Evolutionary conservation across 441 rosid genomes (phyloP).

Genomic region (Euphorbia celastroides): DNA sequence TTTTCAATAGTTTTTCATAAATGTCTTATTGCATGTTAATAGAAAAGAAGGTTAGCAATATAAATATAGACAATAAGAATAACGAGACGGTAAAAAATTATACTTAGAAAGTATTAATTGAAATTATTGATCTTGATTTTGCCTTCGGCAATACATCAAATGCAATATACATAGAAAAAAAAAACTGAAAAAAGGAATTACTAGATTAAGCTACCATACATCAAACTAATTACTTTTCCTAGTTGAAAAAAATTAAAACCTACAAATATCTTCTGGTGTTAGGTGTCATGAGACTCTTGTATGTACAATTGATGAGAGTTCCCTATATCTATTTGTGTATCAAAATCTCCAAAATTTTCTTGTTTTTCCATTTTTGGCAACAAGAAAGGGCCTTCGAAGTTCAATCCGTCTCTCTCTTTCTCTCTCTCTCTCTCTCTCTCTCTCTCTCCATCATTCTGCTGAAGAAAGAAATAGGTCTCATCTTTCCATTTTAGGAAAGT

Average conservation of each 20-base stretch:
- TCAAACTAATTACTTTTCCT: not conserved
- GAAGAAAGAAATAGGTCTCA: not conserved
- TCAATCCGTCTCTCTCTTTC: too few relatives aligned
- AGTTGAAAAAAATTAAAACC: not conserved
- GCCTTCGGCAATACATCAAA: slow-evolving; percentile 20
- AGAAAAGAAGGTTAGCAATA: too few relatives aligned
- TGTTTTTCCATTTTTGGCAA: not conserved
- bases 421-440: not conserved
- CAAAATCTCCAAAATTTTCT: not conserved
- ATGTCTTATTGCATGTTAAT: too few relatives aligned
- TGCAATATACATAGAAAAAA: not conserved
- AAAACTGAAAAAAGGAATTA: not conserved
- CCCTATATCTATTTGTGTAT: slow-evolving; percentile 7
- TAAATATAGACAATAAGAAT: too few relatives aligned
- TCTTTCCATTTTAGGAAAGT: not conserved
- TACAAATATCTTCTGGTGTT: not conserved
- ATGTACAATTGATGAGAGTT: slow-evolving; percentile 31
- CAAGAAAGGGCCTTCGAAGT: not conserved
- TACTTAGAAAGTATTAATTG: not conserved
- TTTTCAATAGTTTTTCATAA: too few relatives aligned
- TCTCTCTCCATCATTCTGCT: not conserved
- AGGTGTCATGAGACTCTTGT: slow-evolving; percentile 10
- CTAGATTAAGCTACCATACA: not conserved
- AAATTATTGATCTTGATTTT: not conserved
- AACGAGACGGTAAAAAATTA: not conserved